These are phyloP conservation scores for Nannizziopsis barbatae DNA, from an alignment of 2,329 filamentous ascomycete genomes.

Conservation along the genomic window DNA sequence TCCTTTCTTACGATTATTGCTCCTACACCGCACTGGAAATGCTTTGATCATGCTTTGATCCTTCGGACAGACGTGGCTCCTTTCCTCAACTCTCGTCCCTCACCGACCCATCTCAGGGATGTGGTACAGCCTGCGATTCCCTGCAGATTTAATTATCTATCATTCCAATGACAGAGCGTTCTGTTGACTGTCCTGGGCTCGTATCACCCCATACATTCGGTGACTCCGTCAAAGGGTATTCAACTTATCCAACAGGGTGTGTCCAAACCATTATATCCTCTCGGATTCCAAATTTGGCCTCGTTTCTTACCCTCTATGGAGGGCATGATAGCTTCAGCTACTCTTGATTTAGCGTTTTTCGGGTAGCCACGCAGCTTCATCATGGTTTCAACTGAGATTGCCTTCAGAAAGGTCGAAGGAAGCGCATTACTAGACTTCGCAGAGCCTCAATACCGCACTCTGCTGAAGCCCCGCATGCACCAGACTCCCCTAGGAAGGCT, in stretches of 20 bases:
- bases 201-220: constrained; percentile 3
- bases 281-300: neutral
- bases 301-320: neutral
- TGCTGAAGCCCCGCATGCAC: too few species aligned
- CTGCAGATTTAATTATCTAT: neutral
- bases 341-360: constrained; percentile 8
- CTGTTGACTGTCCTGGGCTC: neutral
- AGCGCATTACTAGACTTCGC: neutral
- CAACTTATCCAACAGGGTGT: constrained; percentile 2
- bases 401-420: neutral
- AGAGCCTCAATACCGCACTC: neutral
- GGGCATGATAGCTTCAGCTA: neutral
- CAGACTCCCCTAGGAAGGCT: too few species aligned
- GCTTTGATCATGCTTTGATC: too few species aligned
- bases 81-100: neutral
- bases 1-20: too few species aligned
- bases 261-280: neutral
- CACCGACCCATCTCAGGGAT: neutral
- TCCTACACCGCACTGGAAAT: too few species aligned
- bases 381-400: neutral
- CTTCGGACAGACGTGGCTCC: neutral
- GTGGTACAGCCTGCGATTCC: neutral
- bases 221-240: neutral
- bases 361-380: constrained; percentile 13
- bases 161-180: neutral